Conservation (phyloP, 805 yeast genomes). For the Debaryomyces maramus region DNA sequence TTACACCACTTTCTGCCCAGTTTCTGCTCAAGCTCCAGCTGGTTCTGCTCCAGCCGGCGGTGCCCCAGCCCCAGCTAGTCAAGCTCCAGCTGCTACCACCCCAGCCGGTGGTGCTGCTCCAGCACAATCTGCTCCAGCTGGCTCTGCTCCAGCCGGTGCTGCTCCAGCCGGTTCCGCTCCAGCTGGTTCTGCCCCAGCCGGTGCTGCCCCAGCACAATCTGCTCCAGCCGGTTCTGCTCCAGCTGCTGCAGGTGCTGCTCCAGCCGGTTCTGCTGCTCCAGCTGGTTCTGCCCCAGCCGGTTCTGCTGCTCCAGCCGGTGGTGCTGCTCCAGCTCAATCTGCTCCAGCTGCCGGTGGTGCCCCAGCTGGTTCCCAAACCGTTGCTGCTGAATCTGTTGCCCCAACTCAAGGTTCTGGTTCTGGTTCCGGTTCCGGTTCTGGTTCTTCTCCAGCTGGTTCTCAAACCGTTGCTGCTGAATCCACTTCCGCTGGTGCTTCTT, state of each 20-base stretch:
- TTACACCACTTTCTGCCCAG: conserved; percentile 38
- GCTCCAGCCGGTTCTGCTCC: conserved; percentile 2
- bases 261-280: conserved; percentile 10
- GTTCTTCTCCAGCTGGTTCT: conserved; percentile 11
- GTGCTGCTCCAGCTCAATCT: conserved; percentile 10
- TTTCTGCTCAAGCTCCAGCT: conserved; percentile 11
- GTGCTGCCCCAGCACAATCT: conserved; percentile 6
- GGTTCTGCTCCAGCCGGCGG: conserved; percentile 6
- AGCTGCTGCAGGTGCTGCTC: conserved; percentile 12
- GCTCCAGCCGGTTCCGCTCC: conserved; percentile 12
- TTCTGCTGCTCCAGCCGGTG: conserved; percentile 10
- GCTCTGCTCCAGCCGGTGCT: conserved; percentile 11
- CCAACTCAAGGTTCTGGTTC: conserved; percentile 14
- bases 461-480: conserved; percentile 11
- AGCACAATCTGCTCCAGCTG: conserved; percentile 12
- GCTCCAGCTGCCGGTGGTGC: conserved; percentile 11
- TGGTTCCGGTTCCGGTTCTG: conserved; percentile 16
- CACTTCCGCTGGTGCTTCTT: conserved; percentile 10
- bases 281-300: conserved; percentile 13
- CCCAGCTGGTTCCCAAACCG: conserved; percentile 17
- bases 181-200: conserved; percentile 5
- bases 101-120: conserved; percentile 12
- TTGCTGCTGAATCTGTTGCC: conserved; percentile 18
- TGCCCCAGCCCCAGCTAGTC: conserved; percentile 10
- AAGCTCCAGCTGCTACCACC: conserved; percentile 8